Conservation (phyloP, 768 basidiomycete species). For the Leccinum truebloodii region DNA sequence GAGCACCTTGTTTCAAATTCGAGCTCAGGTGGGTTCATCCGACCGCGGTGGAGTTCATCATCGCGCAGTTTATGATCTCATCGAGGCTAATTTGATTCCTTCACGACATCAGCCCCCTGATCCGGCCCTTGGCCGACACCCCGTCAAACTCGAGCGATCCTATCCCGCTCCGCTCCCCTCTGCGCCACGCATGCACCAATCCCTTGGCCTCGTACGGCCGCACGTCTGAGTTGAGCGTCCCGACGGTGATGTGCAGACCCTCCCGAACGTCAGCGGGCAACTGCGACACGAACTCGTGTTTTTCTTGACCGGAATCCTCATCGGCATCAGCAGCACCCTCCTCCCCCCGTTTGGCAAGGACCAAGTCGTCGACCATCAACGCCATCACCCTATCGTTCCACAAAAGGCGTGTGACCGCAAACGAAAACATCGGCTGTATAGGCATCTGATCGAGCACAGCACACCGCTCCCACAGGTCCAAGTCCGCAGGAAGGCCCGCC, state of each 20-base stretch:
- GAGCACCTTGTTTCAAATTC: too few relatives aligned
- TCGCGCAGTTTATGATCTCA: neutral
- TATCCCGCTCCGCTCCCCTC: constrained; percentile 33
- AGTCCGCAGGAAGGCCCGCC: constrained; percentile 41
- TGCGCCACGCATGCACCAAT: constrained; percentile 59
- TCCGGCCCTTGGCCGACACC: constrained; percentile 30
- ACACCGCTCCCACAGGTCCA: constrained; percentile 46
- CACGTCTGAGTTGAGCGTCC: constrained; percentile 56
- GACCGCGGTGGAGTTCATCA: neutral
- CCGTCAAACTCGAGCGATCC: constrained; percentile 32
- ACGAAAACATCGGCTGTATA: constrained; percentile 56
- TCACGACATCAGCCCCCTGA: constrained; percentile 27
- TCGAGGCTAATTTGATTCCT: neutral
- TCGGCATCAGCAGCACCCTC: constrained; percentile 50
- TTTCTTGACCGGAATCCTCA: constrained; percentile 36
- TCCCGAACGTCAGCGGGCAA: constrained; percentile 49
- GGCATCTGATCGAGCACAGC: constrained; percentile 14
- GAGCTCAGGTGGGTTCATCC: too few relatives aligned
- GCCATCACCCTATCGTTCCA: constrained; percentile 86
- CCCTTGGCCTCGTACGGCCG: constrained; percentile 67
- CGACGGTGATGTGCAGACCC: constrained; percentile 85
- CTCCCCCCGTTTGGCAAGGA: constrained; percentile 31
- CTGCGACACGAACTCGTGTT: constrained; percentile 45
- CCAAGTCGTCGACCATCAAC: constrained; percentile 63
- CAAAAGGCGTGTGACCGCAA: constrained; percentile 60